Evolutionary conservation across 1,139 yeast genomes (phyloP), one percentile per base, ranked within the genome.

Genomic region (Yamadazyma jaroonii): DNA sequence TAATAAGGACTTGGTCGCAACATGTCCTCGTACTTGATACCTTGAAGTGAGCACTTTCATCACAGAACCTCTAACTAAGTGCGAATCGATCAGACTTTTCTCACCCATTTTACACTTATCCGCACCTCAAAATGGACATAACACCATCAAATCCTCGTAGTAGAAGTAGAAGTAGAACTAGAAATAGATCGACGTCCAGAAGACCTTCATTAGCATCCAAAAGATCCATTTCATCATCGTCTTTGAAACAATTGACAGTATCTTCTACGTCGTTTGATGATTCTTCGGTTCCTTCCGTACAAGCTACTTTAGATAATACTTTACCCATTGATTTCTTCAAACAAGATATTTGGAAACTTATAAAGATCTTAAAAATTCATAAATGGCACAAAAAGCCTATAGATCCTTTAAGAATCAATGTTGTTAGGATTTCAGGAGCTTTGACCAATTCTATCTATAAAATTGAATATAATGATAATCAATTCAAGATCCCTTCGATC

Each of bases 361-460:
- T 84, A 32, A 84, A 83, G 49, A 67, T 76, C 3, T 65, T 92
- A 43, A 72, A 71, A 40, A 77, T 92, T 36, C 77, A 88, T 33
- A 83, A 84, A 58, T 92, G 98, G 98, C 79, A 78, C 49, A 67
- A 67, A 43, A 60, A 67, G 35, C 63, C 57, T 30, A 49, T 74
- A 53, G 38, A 56, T 17, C 68, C 68, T 17, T 59, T 83, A 15
- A 72, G 72, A 40, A 53, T 90, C 38, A 62, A 61, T 13, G 63
- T 71, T 13, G 54, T 50, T 32, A 73, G 96, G 48, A 86, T 92
- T 36, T 79, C 87, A 22, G 97, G 98, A 9, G 98, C 98, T 0
- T 72, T 92, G 57, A 92, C 98, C 21, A 92, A 92, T 57, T 84
- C 94, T 22, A 86, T 92, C 39, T 89, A 85, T 59, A 79, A 81